phyloP scores from a whole-genome alignment of 345 rosid genomes.

The Reutealis trisperma region DNA sequence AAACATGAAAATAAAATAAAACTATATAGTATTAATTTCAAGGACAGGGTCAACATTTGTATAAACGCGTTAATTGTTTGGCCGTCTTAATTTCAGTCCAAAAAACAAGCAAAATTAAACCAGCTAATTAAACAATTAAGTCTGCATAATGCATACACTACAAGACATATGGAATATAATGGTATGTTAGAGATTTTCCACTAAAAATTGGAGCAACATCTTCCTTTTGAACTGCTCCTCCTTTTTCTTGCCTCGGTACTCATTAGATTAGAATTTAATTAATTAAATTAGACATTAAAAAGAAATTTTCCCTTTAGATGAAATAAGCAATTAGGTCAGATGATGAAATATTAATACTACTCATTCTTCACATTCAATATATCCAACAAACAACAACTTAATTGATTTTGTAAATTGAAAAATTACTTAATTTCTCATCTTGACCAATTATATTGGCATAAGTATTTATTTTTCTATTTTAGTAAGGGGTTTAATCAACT shows the following conservation, averaged over 20 bases:
- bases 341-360: background rate
- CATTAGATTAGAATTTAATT: too few species aligned
- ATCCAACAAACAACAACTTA: background rate
- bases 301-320: background rate
- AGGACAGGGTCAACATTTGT: constrained; percentile 21
- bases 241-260: background rate
- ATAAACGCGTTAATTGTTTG: constrained; percentile 14
- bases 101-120: constrained; percentile 6
- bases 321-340: constrained; percentile 20
- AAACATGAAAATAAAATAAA: background rate
- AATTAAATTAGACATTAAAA: too few species aligned
- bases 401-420: background rate
- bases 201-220: constrained; percentile 16
- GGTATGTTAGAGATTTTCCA: constrained; percentile 2
- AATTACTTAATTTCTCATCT: background rate
- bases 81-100: constrained; percentile 31
- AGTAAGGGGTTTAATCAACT: too few species aligned
- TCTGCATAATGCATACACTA: background rate
- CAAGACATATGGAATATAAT: constrained; percentile 15
- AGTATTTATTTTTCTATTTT: too few species aligned
- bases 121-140: background rate
- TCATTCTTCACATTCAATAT: background rate
- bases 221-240: constrained; percentile 36
- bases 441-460: too few species aligned
- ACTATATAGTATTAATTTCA: background rate